phyloP scores from a whole-genome alignment of 2,329 filamentous ascomycete species.

The Paecilomyces dactylethromorphus region DNA sequence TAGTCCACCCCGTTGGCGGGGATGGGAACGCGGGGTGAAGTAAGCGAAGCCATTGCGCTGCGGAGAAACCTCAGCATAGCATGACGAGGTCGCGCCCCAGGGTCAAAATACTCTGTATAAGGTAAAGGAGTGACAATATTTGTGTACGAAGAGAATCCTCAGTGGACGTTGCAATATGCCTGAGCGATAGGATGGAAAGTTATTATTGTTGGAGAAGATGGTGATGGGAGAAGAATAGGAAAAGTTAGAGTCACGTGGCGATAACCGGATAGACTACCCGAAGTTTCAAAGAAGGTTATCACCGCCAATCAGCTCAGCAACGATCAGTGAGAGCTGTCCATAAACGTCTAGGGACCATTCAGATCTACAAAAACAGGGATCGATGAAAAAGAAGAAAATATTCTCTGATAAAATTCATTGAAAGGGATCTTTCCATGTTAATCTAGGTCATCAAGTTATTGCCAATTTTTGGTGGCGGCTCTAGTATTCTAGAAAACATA shows the following conservation, averaged over 20 bases:
- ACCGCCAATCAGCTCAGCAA: too few species aligned
- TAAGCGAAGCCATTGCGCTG: conserved; percentile 49
- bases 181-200: background rate
- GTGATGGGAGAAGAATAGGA: background rate
- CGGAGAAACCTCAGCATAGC: conserved; percentile 38
- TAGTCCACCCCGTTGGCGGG: conserved; percentile 88
- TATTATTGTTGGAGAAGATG: background rate
- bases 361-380: too few species aligned
- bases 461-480: too few species aligned
- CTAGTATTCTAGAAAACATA: too few species aligned
- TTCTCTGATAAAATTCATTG: too few species aligned
- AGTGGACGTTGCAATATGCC: background rate
- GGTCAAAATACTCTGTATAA: background rate
- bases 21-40: conserved; percentile 66
- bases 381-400: too few species aligned
- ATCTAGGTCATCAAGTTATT: too few species aligned
- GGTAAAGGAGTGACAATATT: conserved; percentile 1
- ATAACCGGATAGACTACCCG: conserved; percentile 3
- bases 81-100: conserved; percentile 12
- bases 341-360: too few species aligned
- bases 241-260: conserved; percentile 12
- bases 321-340: too few species aligned
- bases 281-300: too few species aligned
- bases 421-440: too few species aligned
- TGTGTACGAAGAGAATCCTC: background rate